Evolutionary conservation across 139 green algal genomes (phyloP), one percentile per base, ranked within the genome.

Genomic region (Gonium pectorale): DNA sequence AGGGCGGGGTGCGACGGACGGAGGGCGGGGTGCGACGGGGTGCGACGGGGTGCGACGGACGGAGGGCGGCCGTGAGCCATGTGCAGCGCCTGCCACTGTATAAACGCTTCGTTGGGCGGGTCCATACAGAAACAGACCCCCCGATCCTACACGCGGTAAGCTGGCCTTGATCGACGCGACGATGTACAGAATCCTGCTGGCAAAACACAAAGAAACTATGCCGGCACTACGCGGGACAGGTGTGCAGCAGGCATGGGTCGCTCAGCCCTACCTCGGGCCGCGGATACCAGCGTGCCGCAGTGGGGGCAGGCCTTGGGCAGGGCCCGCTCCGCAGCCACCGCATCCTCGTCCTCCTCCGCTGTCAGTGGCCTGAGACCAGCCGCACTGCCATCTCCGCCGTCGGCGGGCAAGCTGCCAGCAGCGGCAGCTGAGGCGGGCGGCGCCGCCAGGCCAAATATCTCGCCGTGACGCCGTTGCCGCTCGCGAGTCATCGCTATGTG

Each of bases 231-330:
- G n/a, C n/a, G n/a, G n/a, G n/a, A n/a, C n/a, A n/a, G n/a, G n/a
- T n/a, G n/a, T n/a, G n/a, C n/a, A n/a, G n/a, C n/a, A n/a, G n/a
- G n/a, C n/a, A n/a, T n/a, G n/a, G n/a, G n/a, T n/a, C n/a, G n/a
- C n/a, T n/a, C n/a, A n/a, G n/a, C n/a, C n/a, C n/a, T n/a, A 85
- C 46, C 62, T 38, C 22, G 51, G 2, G 38, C 31, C 1, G 74
- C 44, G 0, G 52, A 1, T 2, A 81, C 85, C 0, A 88, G 17
- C 13, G 73, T 85, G 38, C 90, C 90, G 66, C 90, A 93, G 56
- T 93, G 90, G 0, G 90, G 90, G 77, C 90, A 93, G 4, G 87
- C 75, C 29, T 80, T 79, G 35, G 82, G 77, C 11, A 46, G 37
- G 11, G 49, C 66, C 62, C 38, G 46, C 80, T 85, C 87, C 41